These are phyloP conservation scores for Phytophthora pini DNA, from an alignment of 352 stramenopile species.

Conservation along the genomic window DNA sequence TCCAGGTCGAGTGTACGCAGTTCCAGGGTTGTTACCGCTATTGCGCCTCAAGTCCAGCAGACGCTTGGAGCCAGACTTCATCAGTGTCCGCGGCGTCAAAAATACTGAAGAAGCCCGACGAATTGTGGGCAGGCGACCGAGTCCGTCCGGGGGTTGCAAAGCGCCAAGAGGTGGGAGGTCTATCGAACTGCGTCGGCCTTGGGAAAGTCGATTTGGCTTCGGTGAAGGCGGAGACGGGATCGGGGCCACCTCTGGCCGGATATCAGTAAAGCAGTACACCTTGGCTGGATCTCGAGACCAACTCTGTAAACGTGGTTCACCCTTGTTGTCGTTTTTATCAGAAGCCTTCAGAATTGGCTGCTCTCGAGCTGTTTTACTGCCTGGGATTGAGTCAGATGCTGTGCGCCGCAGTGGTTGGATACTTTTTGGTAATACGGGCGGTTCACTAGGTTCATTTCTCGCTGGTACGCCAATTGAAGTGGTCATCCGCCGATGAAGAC, in stretches of 20 bases:
- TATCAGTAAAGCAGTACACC: slow-evolving; percentile 24
- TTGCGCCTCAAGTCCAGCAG: slow-evolving; percentile 32
- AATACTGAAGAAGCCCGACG: slow-evolving; percentile 30
- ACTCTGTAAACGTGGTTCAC: slow-evolving; percentile 6
- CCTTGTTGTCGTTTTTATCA: neutral
- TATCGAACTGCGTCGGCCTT: slow-evolving; percentile 5
- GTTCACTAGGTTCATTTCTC: neutral
- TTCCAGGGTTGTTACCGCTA: neutral
- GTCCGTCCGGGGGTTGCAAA: slow-evolving; percentile 10
- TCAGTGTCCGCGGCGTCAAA: slow-evolving; percentile 26
- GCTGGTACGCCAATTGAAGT: neutral
- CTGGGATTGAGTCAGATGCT: slow-evolving; percentile 21
- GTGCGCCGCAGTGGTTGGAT: slow-evolving; percentile 15
- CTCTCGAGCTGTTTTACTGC: slow-evolving; percentile 7
- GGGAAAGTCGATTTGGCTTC: slow-evolving; percentile 9
- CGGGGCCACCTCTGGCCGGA: slow-evolving; percentile 1
- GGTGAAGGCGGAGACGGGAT: neutral
- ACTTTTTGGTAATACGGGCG: neutral
- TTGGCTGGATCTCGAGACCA: slow-evolving; percentile 28
- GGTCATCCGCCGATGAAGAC: slow-evolving; percentile 3
- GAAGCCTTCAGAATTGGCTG: neutral
- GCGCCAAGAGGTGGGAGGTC: slow-evolving; percentile 24
- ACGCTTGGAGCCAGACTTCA: slow-evolving; percentile 28
- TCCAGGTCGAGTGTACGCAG: neutral
- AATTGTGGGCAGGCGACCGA: neutral